Conservation (phyloP, 805 yeast genomes). For the Hanseniaspora jakobsenii region DNA sequence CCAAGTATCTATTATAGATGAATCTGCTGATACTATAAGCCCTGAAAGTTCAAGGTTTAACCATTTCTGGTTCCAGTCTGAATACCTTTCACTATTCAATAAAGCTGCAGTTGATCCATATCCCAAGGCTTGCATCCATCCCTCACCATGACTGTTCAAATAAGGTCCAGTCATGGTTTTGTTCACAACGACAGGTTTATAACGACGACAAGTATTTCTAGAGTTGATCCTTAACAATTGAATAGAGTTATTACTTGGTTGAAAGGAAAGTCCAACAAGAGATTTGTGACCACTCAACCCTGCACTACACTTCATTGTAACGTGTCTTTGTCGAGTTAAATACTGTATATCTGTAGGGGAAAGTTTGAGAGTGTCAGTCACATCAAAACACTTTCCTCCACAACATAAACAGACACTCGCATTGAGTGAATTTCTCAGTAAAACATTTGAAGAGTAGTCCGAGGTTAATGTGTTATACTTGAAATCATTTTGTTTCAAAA, state of each 20-base stretch:
- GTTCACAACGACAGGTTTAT: too few species aligned
- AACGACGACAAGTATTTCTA: too few species aligned
- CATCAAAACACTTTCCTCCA: constrained; percentile 29
- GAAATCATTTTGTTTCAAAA: constrained; percentile 26
- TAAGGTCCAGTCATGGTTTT: constrained; percentile 39
- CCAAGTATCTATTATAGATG: too few species aligned
- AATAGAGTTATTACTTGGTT: constrained; percentile 15
- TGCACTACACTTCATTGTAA: constrained; percentile 25
- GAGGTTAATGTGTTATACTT: constrained; percentile 16
- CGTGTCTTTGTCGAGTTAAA: constrained; percentile 17
- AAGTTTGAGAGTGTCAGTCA: constrained; percentile 21
- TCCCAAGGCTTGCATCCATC: constrained; percentile 42
- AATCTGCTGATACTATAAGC: too few species aligned
- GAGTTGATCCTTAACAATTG: too few species aligned
- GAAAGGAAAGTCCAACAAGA: constrained; percentile 21
- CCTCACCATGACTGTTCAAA: constrained; percentile 64
- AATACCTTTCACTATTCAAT: constrained; percentile 41
- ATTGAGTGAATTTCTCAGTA: constrained; percentile 30
- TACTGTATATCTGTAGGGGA: constrained; percentile 17
- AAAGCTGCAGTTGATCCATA: constrained; percentile 43
- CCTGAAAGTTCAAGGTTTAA: constrained; percentile 45
- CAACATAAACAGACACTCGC: constrained; percentile 37
- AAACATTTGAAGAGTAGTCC: constrained; percentile 22
- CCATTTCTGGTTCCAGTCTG: constrained; percentile 48
- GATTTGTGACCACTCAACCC: constrained; percentile 19